Base-by-base conservation (phyloP, 768 basidiomycete genomes). In the Candolleomyces eurysporus region DNA sequence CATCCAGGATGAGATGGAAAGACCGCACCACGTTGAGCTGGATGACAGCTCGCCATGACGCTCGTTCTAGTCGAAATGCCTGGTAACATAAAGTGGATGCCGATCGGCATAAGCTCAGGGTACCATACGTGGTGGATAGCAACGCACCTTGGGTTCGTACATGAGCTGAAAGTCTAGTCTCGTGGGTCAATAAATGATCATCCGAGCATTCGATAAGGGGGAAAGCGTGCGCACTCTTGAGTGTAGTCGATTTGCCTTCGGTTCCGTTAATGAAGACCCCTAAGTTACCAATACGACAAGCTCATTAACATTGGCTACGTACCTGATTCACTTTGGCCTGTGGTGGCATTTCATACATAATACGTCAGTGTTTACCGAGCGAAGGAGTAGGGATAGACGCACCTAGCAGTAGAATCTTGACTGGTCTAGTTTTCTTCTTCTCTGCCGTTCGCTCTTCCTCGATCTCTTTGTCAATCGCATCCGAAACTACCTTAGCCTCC, bases 271-370 rank as follows among this genome's bases (percentile, higher is more conserved):
- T 62, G 26, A 36, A 6, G 6, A 5, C 36, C 36, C 36, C 36
- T 36, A 36, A 36, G 36, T 36, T 8, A 11, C 36, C 36, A 7
- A 11, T 36, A 36, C 36, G 36, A 36, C 11, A 36, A 36, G 36
- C 36, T 36, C 36, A 36, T 36, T 36, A 36, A 36, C 36, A 36
- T 46, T 46, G 13, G 14, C 17, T 21, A 46, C 82, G 58, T 73
- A 91, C 90, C 90, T 60, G 88, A 91, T 79, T 92, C 90, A 69
- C 88, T 90, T 75, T 92, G 91, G 21, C 91, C 91, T 87, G 59
- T 32, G 52, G 42, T 48, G 45, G 42, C 45, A 11, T 36, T 36
- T 36, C 6, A 36, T 36, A 36, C 9, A 52, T 1, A 60, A 19
- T 59, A 19, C 32, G 31, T 30, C 10, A 40, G 39, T 16, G 13